These are phyloP conservation scores for Monosporascus cannonballus DNA, from an alignment of 2,329 filamentous ascomycete species.

Conservation along the genomic window DNA sequence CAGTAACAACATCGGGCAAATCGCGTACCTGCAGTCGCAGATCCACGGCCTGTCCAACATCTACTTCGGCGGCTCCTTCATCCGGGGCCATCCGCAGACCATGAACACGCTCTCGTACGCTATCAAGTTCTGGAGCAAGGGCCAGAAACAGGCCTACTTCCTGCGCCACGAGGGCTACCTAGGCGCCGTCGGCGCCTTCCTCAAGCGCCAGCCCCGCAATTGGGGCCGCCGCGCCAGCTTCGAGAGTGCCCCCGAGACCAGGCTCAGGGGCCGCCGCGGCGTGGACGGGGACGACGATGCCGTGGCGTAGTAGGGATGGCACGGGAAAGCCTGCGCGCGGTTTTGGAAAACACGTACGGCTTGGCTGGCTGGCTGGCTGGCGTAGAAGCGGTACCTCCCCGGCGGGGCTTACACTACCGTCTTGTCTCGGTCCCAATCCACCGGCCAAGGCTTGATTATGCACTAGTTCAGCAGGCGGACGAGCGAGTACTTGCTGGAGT, in stretches of 20 bases:
- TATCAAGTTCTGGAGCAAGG: constrained; percentile 96
- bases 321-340: no score
- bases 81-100: constrained; percentile 90
- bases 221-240: constrained; percentile 83
- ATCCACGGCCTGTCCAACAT: constrained; percentile 88
- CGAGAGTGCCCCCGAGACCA: constrained; percentile 36
- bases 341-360: no score
- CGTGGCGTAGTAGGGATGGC: background rate
- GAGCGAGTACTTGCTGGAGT: no score
- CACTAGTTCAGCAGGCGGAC: no score
- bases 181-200: constrained; percentile 86
- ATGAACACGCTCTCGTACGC: constrained; percentile 97
- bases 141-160: constrained; percentile 92
- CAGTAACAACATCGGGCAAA: constrained; percentile 97
- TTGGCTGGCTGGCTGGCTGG: no score
- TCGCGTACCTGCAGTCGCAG: constrained; percentile 94
- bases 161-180: constrained; percentile 93
- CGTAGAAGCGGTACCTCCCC: no score
- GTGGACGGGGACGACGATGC: background rate
- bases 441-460: no score
- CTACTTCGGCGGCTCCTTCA: constrained; percentile 96
- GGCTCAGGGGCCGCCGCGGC: background rate
- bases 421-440: no score
- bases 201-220: constrained; percentile 83
- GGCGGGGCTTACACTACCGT: no score